A percentile compares a stretch with the other conserved stretches of the same genome.
phyloP scores from a whole-genome alignment of 2,329 filamentous ascomycete genomes.

The Gyromitra esculenta region DNA sequence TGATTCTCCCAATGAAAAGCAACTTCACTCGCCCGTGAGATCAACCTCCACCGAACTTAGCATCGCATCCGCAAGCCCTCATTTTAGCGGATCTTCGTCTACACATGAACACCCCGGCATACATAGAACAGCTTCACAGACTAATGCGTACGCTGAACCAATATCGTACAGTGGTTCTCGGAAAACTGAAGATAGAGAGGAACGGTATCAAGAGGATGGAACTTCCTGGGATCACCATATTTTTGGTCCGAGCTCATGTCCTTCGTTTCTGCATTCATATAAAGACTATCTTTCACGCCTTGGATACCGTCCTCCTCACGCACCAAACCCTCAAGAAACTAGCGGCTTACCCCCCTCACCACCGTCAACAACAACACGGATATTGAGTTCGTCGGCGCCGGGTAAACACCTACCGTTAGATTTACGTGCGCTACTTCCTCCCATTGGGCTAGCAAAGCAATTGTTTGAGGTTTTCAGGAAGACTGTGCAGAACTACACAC shows the following conservation, averaged over 20 bases:
- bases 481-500: conserved; percentile 51
- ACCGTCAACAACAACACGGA: conserved; percentile 13
- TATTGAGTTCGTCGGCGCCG: conserved; percentile 19
- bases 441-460: conserved; percentile 43
- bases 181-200: conserved; percentile 6
- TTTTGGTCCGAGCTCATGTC: conserved; percentile 49
- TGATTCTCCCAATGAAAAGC: conserved; percentile 18
- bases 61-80: conserved; percentile 33
- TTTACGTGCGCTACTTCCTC: conserved; percentile 52
- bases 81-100: conserved; percentile 45
- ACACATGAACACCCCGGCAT: not conserved
- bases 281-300: conserved; percentile 52
- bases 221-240: conserved; percentile 51
- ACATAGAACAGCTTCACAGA: conserved; percentile 6
- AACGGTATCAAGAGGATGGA: conserved; percentile 43
- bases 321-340: conserved; percentile 32
- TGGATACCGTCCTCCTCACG: conserved; percentile 43
- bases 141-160: conserved; percentile 7
- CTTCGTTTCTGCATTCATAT: conserved; percentile 50
- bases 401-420: conserved; percentile 47
- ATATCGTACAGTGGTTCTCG: not conserved
- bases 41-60: conserved; percentile 32
- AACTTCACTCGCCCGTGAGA: conserved; percentile 40
- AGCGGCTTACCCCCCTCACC: conserved; percentile 25
- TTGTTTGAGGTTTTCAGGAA: conserved; percentile 51